These are phyloP conservation scores for Akanthomyces muscarius DNA, from an alignment of 2,329 filamentous ascomycete species.

Conservation along the genomic window DNA sequence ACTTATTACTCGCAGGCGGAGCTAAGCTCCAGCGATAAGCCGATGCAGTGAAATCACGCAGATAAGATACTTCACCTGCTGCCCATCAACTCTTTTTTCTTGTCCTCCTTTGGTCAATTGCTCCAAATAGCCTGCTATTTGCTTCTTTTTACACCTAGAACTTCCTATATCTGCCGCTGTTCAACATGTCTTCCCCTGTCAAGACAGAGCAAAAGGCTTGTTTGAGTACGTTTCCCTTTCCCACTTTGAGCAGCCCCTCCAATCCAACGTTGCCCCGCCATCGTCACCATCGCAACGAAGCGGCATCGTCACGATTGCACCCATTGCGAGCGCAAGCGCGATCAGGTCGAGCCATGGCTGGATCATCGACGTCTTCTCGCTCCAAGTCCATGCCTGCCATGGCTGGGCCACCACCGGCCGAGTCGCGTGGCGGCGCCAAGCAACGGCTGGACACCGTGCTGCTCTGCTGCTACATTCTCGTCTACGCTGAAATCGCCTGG, in stretches of 20 bases:
- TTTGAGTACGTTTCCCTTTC: conserved; percentile 51
- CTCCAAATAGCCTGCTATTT: conserved; percentile 8
- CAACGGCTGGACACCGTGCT: conserved; percentile 44
- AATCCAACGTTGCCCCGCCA: conserved; percentile 25
- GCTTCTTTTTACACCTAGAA: conserved; percentile 4
- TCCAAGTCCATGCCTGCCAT: conserved; percentile 1
- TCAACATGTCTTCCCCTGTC: conserved; percentile 39
- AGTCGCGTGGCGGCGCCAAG: conserved; percentile 53
- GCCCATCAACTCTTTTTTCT: conserved; percentile 19
- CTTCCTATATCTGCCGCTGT: not conserved
- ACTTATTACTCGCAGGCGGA: conserved; percentile 7
- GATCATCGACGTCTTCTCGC: not conserved
- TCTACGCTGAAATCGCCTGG: conserved; percentile 56
- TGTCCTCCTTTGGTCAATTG: conserved; percentile 1
- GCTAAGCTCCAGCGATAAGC: conserved; percentile 8
- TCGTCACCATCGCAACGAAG: conserved; percentile 12
- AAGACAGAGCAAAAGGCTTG: conserved; percentile 57
- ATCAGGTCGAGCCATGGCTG: not conserved
- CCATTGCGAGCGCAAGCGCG: not conserved
- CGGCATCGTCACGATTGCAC: conserved; percentile 11
- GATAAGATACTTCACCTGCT: conserved; percentile 14
- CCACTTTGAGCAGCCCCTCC: conserved; percentile 25
- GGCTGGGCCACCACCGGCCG: conserved; percentile 9
- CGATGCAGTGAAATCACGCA: conserved; percentile 29
- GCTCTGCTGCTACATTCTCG: conserved; percentile 47